Conservation (phyloP, 2,329 filamentous ascomycete species). For the Talaromyces marneffei region DNA sequence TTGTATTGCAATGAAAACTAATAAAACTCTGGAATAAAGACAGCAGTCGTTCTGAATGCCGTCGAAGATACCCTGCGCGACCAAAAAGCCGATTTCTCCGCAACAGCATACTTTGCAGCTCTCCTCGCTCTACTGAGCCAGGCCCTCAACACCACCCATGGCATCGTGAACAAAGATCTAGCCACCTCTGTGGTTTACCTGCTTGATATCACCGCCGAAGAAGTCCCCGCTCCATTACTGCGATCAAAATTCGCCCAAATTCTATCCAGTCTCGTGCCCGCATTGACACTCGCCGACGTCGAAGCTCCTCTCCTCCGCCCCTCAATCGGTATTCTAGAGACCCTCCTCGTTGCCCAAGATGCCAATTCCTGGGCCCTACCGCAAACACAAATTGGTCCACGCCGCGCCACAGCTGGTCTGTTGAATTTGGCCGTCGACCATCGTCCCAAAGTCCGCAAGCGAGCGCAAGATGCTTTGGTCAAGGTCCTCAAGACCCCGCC, state of each 20-base stretch:
- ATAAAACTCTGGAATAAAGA: conserved; percentile 16
- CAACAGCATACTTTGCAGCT: conserved; percentile 94
- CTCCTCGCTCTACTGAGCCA: conserved; percentile 80
- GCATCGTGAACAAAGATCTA: conserved; percentile 71
- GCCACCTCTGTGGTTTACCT: conserved; percentile 87
- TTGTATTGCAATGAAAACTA: neutral
- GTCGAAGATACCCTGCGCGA: conserved; percentile 89
- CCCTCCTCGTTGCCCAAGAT: conserved; percentile 86
- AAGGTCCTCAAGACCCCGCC: conserved; percentile 79
- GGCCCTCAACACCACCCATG: conserved; percentile 57
- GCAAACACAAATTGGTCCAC: conserved; percentile 74
- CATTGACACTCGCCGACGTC: conserved; percentile 70
- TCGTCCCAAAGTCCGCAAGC: conserved; percentile 87
- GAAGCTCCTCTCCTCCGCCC: conserved; percentile 82
- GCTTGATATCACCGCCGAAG: conserved; percentile 83
- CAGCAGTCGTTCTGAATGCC: conserved; percentile 74
- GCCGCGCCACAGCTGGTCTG: conserved; percentile 79
- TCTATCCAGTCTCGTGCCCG: conserved; percentile 75
- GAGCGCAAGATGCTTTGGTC: conserved; percentile 81
- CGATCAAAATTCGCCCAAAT: conserved; percentile 95
- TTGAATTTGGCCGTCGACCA: conserved; percentile 79
- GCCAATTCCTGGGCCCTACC: conserved; percentile 79
- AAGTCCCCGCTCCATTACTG: conserved; percentile 77
- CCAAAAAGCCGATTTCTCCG: conserved; percentile 73
- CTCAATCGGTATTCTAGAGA: conserved; percentile 88